These are phyloP conservation scores for Teratosphaeria epicoccoides DNA, from an alignment of 2,329 filamentous ascomycete species.

Conservation along the genomic window DNA sequence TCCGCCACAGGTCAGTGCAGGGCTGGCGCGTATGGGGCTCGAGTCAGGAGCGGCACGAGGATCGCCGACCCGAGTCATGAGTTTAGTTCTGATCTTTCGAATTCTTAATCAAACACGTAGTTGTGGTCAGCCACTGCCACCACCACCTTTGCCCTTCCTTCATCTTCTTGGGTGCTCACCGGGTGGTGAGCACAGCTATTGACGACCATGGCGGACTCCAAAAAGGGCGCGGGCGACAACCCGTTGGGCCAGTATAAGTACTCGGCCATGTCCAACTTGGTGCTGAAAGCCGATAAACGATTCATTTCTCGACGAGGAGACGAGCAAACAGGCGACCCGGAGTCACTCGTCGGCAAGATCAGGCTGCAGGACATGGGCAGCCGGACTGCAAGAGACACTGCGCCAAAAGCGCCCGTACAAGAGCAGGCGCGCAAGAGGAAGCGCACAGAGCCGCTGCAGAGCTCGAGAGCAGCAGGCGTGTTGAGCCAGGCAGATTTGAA, in stretches of 20 bases:
- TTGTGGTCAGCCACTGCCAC: too few species aligned
- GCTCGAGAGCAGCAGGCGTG: slow-evolving; percentile 60
- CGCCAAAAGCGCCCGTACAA: slow-evolving; percentile 51
- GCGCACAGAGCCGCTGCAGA: slow-evolving; percentile 57
- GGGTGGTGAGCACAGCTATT: neutral
- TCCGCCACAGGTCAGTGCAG: neutral
- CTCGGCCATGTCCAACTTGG: slow-evolving; percentile 83
- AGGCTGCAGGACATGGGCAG: slow-evolving; percentile 92
- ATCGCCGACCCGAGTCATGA: neutral
- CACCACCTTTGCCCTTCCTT: neutral
- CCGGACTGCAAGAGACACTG: slow-evolving; percentile 66
- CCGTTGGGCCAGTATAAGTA: slow-evolving; percentile 30
- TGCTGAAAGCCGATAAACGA: slow-evolving; percentile 96
- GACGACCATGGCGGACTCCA: slow-evolving; percentile 19
- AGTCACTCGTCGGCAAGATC: slow-evolving; percentile 89
- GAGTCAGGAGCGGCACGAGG: neutral
- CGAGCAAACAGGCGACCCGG: slow-evolving; percentile 92
- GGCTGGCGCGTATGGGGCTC: neutral
- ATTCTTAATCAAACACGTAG: too few species aligned
- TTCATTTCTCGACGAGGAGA: slow-evolving; percentile 88
- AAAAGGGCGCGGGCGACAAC: slow-evolving; percentile 24
- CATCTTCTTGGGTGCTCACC: neutral
- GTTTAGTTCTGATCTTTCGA: neutral
- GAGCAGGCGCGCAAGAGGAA: slow-evolving; percentile 73
- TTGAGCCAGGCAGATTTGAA: slow-evolving; percentile 74